Base-by-base conservation (phyloP, 2,329 filamentous ascomycete species). In the Dactylonectria estremocensis region DNA sequence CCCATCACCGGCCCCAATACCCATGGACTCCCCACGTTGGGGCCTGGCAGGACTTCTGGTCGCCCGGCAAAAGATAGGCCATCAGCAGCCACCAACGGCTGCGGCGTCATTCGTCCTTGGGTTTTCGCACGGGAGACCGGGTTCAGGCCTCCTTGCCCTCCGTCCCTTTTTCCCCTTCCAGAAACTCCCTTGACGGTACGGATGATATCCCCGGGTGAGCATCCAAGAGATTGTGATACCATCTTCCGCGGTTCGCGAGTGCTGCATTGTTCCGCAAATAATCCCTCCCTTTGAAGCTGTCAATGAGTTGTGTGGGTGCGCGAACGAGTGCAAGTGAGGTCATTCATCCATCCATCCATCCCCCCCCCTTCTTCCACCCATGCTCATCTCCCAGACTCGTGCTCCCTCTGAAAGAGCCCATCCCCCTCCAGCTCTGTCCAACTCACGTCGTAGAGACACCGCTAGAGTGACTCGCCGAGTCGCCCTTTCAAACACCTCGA, bases 41-140 rank as follows among this genome's bases (percentile, higher is more conserved):
- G 67, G 60, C 65, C 69, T 64, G 37, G 57, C 72, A 74, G 72
- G 72, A 69, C 52, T 66, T 64, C 61, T 43, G 28, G 53, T 22
- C 61, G 53, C 49, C 52, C 11, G 33, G 61, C 37, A 49, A 50
- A 31, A 52, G 33, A 65, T 59, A 67, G 66, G 64, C 24, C 24
- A 28, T 28, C 63, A 58, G 62, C 57, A 58, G 31, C 58, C 49
- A 66, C 54, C 31, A 22, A 59, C 64, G 50, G 59, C 57, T 53
- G 45, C 57, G 52, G 55, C 67, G 66, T 31, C 53, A 60, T 46
- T 48, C 55, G 35, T 53, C 67, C 33, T 49, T 66, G 66, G 58
- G 40, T n/a, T 43, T n/a, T 43, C 53, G 43, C 31, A 48, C 35
- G 46, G 54, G 61, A 57, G 24, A 58, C 61, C 31, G 43, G 43